A percentile compares a stretch with the other conserved stretches of the same genome.
These are phyloP conservation scores for Claviceps purpurea DNA, from an alignment of 2,329 filamentous ascomycete genomes.

Conservation along the genomic window DNA sequence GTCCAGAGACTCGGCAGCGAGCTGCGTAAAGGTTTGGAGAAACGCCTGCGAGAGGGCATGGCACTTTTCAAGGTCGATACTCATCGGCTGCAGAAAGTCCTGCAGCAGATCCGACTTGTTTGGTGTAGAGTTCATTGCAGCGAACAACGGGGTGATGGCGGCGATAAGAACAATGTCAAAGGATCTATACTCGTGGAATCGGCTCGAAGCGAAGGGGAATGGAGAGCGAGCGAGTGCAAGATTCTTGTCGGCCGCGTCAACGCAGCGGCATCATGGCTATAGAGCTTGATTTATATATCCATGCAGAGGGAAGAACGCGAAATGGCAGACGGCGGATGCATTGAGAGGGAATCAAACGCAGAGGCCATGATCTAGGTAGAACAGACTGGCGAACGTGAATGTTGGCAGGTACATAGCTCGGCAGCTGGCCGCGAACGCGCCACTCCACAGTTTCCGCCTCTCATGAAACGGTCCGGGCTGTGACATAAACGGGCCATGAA, in stretches of 20 bases:
- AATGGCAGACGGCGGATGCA: background rate
- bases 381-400: no score
- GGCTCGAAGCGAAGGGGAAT: background rate
- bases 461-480: no score
- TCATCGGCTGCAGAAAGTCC: conserved; percentile 38
- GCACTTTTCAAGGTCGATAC: conserved; percentile 31
- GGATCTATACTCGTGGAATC: background rate
- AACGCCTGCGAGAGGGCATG: conserved; percentile 35
- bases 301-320: background rate
- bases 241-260: background rate
- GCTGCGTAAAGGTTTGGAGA: conserved; percentile 29
- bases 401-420: no score
- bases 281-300: background rate
- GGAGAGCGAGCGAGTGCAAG: background rate
- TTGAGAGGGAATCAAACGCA: background rate
- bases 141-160: conserved; percentile 9
- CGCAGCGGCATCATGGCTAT: background rate
- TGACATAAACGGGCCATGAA: no score
- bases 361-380: background rate
- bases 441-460: no score
- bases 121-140: conserved; percentile 4
- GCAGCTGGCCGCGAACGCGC: no score
- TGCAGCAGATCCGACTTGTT: conserved; percentile 13
- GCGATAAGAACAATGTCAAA: background rate
- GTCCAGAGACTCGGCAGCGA: conserved; percentile 37